phyloP scores from a whole-genome alignment of 2,329 filamentous ascomycete genomes.

The Davidsoniella neocaledoniae region DNA sequence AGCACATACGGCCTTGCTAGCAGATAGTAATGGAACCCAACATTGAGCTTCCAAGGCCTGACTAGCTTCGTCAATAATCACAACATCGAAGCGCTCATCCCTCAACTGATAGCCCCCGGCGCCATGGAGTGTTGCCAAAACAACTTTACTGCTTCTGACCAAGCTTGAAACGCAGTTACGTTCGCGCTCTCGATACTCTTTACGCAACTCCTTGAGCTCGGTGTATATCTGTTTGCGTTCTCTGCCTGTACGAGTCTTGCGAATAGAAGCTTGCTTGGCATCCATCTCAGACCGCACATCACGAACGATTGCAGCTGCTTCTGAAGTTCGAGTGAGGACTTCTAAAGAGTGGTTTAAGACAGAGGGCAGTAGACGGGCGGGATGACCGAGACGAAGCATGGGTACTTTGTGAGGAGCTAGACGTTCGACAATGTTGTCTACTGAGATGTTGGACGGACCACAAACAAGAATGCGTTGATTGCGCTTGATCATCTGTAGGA shows the following conservation, averaged over 20 bases:
- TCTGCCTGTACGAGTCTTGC: constrained; percentile 66
- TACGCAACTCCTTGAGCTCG: constrained; percentile 70
- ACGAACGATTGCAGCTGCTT: constrained; percentile 73
- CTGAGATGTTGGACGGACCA: constrained; percentile 88
- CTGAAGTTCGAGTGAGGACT: constrained; percentile 75
- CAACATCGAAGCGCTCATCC: constrained; percentile 72
- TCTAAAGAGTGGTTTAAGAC: constrained; percentile 84
- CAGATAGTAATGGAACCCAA: constrained; percentile 76
- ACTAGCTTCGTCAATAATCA: constrained; percentile 90
- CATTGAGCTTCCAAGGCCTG: constrained; percentile 93
- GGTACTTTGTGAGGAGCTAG: constrained; percentile 70
- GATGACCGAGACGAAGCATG: constrained; percentile 81
- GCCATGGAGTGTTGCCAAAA: constrained; percentile 83
- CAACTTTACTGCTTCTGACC: constrained; percentile 63
- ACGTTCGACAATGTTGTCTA: constrained; percentile 95
- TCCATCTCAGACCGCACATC: constrained; percentile 91
- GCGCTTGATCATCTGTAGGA: constrained; percentile 69
- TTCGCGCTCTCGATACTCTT: constrained; percentile 78
- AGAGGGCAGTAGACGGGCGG: constrained; percentile 72
- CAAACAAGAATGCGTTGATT: constrained; percentile 73
- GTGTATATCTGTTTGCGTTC: constrained; percentile 70
- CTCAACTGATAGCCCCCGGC: constrained; percentile 72
- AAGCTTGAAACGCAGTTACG: constrained; percentile 62
- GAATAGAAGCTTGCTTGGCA: constrained; percentile 70
- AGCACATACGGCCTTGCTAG: constrained; percentile 73